These are phyloP conservation scores for Strigomonas culicis DNA, from an alignment of 208 protist species.

Conservation along the genomic window DNA sequence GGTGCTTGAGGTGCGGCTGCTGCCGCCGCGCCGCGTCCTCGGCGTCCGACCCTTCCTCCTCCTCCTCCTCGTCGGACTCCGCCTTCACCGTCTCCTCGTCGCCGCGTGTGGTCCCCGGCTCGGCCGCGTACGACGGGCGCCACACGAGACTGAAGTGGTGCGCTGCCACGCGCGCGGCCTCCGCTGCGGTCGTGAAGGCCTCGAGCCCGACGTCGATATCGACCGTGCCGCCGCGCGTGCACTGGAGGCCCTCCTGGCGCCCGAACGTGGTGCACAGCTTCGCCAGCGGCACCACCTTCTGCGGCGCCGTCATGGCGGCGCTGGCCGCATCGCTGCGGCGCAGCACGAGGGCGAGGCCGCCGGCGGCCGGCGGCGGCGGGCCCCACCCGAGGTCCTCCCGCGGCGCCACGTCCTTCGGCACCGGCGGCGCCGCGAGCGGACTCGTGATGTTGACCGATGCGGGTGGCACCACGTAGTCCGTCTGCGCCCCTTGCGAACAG, in stretches of 20 bases:
- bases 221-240: conserved; percentile 19
- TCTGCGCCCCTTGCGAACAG: conserved; percentile 61
- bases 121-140: conserved; percentile 21
- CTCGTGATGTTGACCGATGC: conserved; percentile 70
- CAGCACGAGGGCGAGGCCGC: no score
- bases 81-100: background rate
- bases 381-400: conserved; percentile 46
- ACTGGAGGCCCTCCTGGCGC: conserved; percentile 30
- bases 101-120: background rate
- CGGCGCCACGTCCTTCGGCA: conserved; percentile 18
- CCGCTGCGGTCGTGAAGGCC: conserved; percentile 20
- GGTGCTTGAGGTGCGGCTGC: conserved; percentile 26
- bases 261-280: conserved; percentile 24
- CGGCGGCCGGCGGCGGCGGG: background rate
- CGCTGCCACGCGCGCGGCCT: conserved; percentile 37
- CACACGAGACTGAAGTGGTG: conserved; percentile 60
- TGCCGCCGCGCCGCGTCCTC: conserved; percentile 10
- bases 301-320: background rate
- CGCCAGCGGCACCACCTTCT: conserved; percentile 19
- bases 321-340: background rate
- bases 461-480: conserved; percentile 56
- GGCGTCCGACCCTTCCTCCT: conserved; percentile 9
- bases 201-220: conserved; percentile 43
- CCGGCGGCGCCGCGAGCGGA: conserved; percentile 41
- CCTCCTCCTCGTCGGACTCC: background rate